Base-by-base conservation (phyloP, 768 basidiomycete species). In the Suillus brevipes region DNA sequence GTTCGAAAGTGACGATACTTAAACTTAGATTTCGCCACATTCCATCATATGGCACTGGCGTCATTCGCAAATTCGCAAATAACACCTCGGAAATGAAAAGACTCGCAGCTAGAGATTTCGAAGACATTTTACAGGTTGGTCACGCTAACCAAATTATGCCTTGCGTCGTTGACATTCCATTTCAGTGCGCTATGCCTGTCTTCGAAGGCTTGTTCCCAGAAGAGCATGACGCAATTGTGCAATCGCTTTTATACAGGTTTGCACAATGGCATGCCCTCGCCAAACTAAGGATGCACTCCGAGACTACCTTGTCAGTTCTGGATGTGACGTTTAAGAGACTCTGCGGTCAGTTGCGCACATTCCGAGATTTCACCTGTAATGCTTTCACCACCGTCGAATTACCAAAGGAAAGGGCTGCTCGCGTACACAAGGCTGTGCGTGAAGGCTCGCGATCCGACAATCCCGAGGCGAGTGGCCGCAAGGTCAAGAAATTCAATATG, bases 71-170 rank as follows among this genome's bases (percentile, higher is more conserved):
- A 10, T 83, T 83, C 60, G 53, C 67, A 16, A 62, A 52, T 0
- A 80, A 82, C 62, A 71, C 75, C 0, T 75, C 78, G 0, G 75
- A 74, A 18, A 75, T 81, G 74, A 78, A 75, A 38, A 74, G 78
- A 38, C 62, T 78, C 1, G 76, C 78, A 3, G 82, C 74, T 1
- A 67, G 76, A 0, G 78, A 83, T 49, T 84, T 78, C 60, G 79
- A 83, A 57, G 80, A 84, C 45, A 66, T 83, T 0, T 69, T 83
- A 0, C 81, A 83, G 76, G 83, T 69, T 16, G 18, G 18, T 31
- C 37, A 36, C 14, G 12, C 31, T 52, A 4, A 4, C 12, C 12
- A 20, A 20, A 9, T 38, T 4, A 3, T 37, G 25, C 28, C 2
- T 31, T 31, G 31, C 36, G 3, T 14, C 8, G 37, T 6, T 52